phyloP scores from a whole-genome alignment of 75 land plant genomes.

The Larix kaempferi region DNA sequence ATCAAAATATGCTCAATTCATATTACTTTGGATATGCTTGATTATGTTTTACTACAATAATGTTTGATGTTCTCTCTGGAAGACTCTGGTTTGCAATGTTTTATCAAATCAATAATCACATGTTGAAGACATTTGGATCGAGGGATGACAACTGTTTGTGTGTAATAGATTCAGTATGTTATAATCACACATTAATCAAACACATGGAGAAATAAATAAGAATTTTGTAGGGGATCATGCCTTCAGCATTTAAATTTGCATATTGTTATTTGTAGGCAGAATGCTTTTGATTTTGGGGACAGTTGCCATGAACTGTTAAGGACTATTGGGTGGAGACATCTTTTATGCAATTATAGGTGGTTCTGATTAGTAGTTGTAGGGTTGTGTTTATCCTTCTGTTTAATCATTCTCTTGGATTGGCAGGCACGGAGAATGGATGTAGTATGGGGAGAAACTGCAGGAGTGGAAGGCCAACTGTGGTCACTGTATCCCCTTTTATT shows the following conservation, averaged over 20 bases:
- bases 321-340: not conserved
- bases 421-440: slow-evolving; percentile 99
- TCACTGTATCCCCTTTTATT: slow-evolving; percentile 84
- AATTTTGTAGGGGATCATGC: not conserved
- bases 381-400: not conserved
- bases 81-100: no score
- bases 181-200: no score
- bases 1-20: no score
- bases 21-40: no score
- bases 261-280: not conserved
- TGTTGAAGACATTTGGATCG: no score
- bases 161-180: no score
- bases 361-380: slow-evolving; percentile 1
- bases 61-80: no score
- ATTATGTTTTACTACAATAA: no score
- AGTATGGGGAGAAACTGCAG: slow-evolving; percentile 98
- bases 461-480: slow-evolving; percentile 88
- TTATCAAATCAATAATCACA: no score
- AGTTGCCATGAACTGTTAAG: not conserved
- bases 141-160: no score
- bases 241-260: not conserved
- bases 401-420: not conserved
- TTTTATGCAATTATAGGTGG: not conserved
- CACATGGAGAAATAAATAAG: no score
- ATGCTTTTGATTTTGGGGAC: not conserved